Percentiles rank a stretch among this genome's conserved stretches.
Conservation (phyloP, 1,284 basidiomycete species). For the Rhodotorula sp. region DNA sequence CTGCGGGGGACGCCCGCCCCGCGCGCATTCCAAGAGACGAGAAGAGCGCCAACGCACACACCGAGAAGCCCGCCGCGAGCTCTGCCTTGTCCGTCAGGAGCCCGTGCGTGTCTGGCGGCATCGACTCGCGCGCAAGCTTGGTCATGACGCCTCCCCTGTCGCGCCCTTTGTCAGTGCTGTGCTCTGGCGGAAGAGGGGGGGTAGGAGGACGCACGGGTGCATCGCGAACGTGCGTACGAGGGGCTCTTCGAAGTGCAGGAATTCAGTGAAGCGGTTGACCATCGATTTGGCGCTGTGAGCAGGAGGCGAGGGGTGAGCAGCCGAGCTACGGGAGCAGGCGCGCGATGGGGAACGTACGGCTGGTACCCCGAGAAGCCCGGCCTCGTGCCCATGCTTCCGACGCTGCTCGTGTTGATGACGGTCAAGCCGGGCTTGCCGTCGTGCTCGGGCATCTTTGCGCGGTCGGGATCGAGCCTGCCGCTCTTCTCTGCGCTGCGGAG, state of each 20-base stretch:
- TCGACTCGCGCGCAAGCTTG: slow-evolving; percentile 17
- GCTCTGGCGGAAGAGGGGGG: no score
- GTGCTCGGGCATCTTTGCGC: neutral
- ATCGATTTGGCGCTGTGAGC: slow-evolving; percentile 1
- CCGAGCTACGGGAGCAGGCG: no score
- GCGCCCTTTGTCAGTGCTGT: neutral
- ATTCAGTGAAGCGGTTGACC: slow-evolving; percentile 27
- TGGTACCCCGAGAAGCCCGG: slow-evolving; percentile 23
- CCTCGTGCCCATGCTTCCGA: slow-evolving; percentile 7
- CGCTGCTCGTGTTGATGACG: slow-evolving; percentile 21
- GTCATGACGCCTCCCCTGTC: slow-evolving; percentile 24
- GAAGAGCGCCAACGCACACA: neutral
- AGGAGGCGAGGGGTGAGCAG: neutral
- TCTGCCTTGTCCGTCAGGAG: slow-evolving; percentile 6
- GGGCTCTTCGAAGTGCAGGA: slow-evolving; percentile 28
- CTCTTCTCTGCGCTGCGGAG: slow-evolving; percentile 6
- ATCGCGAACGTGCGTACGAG: slow-evolving; percentile 16
- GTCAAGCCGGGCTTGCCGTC: neutral
- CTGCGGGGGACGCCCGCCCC: no score
- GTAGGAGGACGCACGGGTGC: slow-evolving; percentile 11
- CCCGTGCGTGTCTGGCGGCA: slow-evolving; percentile 13
- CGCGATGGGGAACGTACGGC: neutral
- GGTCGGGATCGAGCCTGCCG: neutral
- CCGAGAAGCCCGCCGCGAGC: slow-evolving; percentile 5
- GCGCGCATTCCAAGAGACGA: no score